phyloP scores from a whole-genome alignment of 495 filamentous ascomycete genomes.

The Acidomyces sp. region DNA sequence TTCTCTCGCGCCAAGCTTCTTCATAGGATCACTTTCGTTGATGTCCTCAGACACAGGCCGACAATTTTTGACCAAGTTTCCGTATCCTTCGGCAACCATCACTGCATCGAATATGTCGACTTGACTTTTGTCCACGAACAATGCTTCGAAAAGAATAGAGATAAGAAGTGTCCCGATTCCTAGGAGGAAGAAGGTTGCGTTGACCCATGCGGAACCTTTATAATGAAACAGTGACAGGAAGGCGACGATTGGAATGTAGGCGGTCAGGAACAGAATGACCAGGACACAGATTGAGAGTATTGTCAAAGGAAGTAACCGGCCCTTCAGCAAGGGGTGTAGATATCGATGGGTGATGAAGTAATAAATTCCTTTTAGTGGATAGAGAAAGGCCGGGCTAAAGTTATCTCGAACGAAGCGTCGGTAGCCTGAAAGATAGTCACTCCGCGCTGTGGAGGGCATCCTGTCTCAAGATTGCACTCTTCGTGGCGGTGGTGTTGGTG shows the following conservation, averaged over 20 bases:
- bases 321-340: conserved; percentile 48
- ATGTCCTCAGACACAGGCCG: conserved; percentile 42
- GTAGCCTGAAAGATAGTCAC: too few relatives aligned
- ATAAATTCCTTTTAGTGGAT: conserved; percentile 35
- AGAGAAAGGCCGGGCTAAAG: conserved; percentile 15
- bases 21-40: conserved; percentile 35
- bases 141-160: conserved; percentile 50
- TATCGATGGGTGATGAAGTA: conserved; percentile 49
- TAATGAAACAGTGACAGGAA: conserved; percentile 51
- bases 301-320: conserved; percentile 44
- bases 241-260: conserved; percentile 47
- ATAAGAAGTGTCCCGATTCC: conserved; percentile 51
- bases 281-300: conserved; percentile 49
- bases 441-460: too few relatives aligned
- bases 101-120: conserved; percentile 58
- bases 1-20: conserved; percentile 46
- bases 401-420: conserved; percentile 11
- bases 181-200: conserved; percentile 50
- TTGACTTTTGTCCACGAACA: conserved; percentile 55
- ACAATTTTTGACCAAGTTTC: conserved; percentile 41
- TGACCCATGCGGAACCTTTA: conserved; percentile 45
- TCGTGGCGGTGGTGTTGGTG: too few relatives aligned
- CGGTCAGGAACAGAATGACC: conserved; percentile 47
- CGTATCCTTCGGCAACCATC: conserved; percentile 45
- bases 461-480: too few relatives aligned